Percentiles rank a stretch among this genome's conserved stretches.
Evolutionary conservation across 1,139 yeast species (phyloP).

Genomic region (Taiozyma onychis): DNA sequence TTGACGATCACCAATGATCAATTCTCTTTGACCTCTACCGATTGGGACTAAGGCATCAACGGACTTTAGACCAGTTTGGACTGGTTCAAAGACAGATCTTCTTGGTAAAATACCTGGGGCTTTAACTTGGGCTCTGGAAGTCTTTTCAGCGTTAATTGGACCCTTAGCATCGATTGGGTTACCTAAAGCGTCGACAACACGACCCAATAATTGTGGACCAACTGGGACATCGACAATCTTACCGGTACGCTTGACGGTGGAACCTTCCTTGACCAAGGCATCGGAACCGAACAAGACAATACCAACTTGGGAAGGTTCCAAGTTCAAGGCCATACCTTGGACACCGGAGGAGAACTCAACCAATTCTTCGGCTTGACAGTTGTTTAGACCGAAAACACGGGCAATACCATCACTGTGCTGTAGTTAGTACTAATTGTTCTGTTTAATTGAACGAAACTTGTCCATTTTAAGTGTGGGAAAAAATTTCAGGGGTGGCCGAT

Average conservation of each 20-base stretch:
- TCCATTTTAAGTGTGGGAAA: not conserved
- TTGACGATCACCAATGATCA: conserved; percentile 99
- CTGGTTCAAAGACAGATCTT: conserved; percentile 97
- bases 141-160: conserved; percentile 81
- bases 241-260: conserved; percentile 99
- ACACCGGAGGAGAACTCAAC: conserved; percentile 99
- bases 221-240: conserved; percentile 99
- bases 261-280: conserved; percentile 98
- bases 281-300: conserved; percentile 99
- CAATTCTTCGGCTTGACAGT: conserved; percentile 99
- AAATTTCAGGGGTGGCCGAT: conserved; percentile 5
- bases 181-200: conserved; percentile 99
- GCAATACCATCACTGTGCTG: conserved; percentile 94
- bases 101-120: conserved; percentile 99
- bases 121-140: conserved; percentile 96
- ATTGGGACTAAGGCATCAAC: conserved; percentile 99
- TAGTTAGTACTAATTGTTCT: conserved; percentile 14
- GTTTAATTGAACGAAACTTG: not conserved
- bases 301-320: conserved; percentile 99
- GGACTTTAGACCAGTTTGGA: conserved; percentile 99
- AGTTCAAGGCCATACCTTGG: conserved; percentile 99
- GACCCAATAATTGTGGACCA: conserved; percentile 97
- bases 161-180: conserved; percentile 99
- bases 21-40: conserved; percentile 99
- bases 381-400: conserved; percentile 99